phyloP scores from a whole-genome alignment of 2,329 filamentous ascomycete genomes.

The Ophiostoma novo-ulmi region DNA sequence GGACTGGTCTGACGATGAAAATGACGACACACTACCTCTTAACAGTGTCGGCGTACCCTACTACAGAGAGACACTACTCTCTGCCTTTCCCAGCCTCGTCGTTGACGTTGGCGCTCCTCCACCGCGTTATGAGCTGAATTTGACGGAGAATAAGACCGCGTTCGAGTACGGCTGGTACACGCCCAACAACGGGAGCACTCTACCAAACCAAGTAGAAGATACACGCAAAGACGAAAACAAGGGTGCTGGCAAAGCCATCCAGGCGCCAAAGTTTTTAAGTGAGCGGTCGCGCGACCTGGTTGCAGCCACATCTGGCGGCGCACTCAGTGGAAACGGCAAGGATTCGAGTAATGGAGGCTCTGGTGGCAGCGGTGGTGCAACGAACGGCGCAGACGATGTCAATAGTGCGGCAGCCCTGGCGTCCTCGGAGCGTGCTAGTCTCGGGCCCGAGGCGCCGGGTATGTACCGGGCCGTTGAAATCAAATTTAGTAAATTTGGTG shows the following conservation, averaged over 20 bases:
- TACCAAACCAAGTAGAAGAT: slow-evolving; percentile 78
- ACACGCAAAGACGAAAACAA: slow-evolving; percentile 58
- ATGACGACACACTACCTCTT: slow-evolving; percentile 56
- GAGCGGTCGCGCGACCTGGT: slow-evolving; percentile 70
- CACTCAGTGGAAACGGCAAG: slow-evolving; percentile 14
- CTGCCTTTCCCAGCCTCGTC: slow-evolving; percentile 78
- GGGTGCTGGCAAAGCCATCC: slow-evolving; percentile 53
- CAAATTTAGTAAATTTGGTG: slow-evolving; percentile 97
- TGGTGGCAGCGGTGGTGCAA: slow-evolving; percentile 32
- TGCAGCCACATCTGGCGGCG: background rate
- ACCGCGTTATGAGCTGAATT: slow-evolving; percentile 63
- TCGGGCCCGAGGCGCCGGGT: slow-evolving; percentile 74
- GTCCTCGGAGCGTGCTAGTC: slow-evolving; percentile 65
- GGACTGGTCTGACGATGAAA: slow-evolving; percentile 28
- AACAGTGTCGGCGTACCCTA: slow-evolving; percentile 87
- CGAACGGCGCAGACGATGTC: slow-evolving; percentile 47
- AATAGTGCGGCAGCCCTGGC: slow-evolving; percentile 45
- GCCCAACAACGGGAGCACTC: slow-evolving; percentile 65
- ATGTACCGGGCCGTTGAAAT: slow-evolving; percentile 95
- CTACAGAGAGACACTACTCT: slow-evolving; percentile 82
- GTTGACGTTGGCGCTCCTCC: slow-evolving; percentile 84
- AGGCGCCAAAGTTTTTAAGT: slow-evolving; percentile 86
- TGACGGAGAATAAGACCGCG: slow-evolving; percentile 63
- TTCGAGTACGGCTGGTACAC: slow-evolving; percentile 75
- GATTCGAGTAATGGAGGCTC: background rate